phyloP scores from a whole-genome alignment of 2,329 filamentous ascomycete species.

The Sporothrix phasma region DNA sequence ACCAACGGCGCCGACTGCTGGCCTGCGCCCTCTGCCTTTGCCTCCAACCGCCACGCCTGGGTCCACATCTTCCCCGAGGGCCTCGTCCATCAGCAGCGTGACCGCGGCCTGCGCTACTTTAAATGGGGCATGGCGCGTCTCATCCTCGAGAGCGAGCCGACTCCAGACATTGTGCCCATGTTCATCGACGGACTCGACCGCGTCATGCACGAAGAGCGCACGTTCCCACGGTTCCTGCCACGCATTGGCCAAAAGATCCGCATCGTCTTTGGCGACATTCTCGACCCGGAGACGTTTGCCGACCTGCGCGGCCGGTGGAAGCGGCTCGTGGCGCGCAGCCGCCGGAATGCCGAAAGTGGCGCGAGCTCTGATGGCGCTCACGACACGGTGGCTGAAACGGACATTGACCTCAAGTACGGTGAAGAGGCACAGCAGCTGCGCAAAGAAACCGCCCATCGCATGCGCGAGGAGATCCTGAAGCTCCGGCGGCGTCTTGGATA shows the following conservation, averaged over 20 bases:
- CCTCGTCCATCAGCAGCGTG: constrained; percentile 77
- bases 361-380: not conserved
- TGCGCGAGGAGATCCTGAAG: constrained; percentile 72
- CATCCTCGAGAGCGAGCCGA: constrained; percentile 75
- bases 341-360: constrained; percentile 22
- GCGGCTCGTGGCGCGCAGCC: constrained; percentile 47
- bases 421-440: constrained; percentile 68
- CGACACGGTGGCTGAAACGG: not conserved
- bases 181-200: constrained; percentile 86
- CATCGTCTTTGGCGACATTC: constrained; percentile 68
- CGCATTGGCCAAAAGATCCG: constrained; percentile 59
- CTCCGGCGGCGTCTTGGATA: constrained; percentile 62
- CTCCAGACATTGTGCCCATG: constrained; percentile 83
- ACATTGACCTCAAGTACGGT: constrained; percentile 49
- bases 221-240: constrained; percentile 72
- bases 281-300: constrained; percentile 69
- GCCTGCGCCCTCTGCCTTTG: constrained; percentile 60
- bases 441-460: constrained; percentile 67
- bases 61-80: constrained; percentile 95
- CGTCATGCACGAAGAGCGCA: constrained; percentile 76
- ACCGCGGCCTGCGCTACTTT: constrained; percentile 83
- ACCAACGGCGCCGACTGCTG: constrained; percentile 59
- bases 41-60: constrained; percentile 66
- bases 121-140: constrained; percentile 93
- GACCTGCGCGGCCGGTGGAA: constrained; percentile 68